phyloP scores from a whole-genome alignment of 257 asterid species.

The Forsythia viridissima region DNA sequence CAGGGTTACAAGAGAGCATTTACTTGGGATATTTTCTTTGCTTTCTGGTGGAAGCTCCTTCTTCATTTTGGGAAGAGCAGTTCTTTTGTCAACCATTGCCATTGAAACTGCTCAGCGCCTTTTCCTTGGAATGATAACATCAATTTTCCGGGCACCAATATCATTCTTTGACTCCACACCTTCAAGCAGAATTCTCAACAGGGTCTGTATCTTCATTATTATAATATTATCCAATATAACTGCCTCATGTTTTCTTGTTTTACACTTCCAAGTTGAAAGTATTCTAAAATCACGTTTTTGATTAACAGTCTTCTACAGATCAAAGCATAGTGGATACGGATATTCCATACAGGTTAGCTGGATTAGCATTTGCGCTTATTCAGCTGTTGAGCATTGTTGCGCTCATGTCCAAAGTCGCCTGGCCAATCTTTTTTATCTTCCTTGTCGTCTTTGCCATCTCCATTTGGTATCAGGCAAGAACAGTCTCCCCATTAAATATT shows the following conservation, averaged over 20 bases:
- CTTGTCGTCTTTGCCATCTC: constrained; percentile 58
- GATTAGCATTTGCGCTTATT: constrained; percentile 76
- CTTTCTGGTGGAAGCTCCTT: constrained; percentile 80
- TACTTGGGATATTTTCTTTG: constrained; percentile 62
- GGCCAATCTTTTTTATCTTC: constrained; percentile 75
- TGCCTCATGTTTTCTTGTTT: neutral
- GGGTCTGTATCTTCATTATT: constrained; percentile 42
- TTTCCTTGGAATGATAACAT: constrained; percentile 55
- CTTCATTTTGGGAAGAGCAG: constrained; percentile 74
- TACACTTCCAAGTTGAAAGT: neutral
- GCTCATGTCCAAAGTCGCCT: constrained; percentile 74
- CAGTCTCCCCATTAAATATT: neutral
- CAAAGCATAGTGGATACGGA: constrained; percentile 83
- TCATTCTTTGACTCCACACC: constrained; percentile 81
- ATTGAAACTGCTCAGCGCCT: constrained; percentile 70
- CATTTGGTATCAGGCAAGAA: constrained; percentile 74
- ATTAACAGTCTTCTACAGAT: constrained; percentile 76
- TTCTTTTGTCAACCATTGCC: constrained; percentile 73
- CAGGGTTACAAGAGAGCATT: constrained; percentile 36
- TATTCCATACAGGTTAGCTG: constrained; percentile 80
- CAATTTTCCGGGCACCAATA: constrained; percentile 73
- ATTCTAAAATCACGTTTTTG: constrained; percentile 14
- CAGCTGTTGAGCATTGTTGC: constrained; percentile 73
- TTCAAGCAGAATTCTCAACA: constrained; percentile 79
- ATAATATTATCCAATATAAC: neutral